Evolutionary conservation across 164 flowering plant genomes (phyloP).

Genomic region (Stephania japonica): DNA sequence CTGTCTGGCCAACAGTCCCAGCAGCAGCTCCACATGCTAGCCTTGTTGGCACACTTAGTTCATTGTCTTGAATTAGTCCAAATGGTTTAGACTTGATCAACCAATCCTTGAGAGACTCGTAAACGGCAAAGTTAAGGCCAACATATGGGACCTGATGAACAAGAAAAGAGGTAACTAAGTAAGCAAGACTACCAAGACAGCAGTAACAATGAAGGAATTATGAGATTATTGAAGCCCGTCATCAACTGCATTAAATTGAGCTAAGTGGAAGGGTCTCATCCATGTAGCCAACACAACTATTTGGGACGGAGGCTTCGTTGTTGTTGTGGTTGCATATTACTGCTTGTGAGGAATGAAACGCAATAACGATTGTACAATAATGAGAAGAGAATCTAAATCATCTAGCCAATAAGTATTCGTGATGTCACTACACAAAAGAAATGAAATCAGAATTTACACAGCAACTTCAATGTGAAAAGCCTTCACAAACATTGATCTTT

Average conservation of each 20-base stretch:
- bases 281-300: not conserved
- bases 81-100: constrained; percentile 55
- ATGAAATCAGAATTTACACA: too few species aligned
- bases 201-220: too few species aligned
- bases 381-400: too few species aligned
- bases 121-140: constrained; percentile 97
- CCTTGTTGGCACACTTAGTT: constrained; percentile 70
- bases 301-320: too few species aligned
- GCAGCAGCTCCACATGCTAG: constrained; percentile 98
- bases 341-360: too few species aligned
- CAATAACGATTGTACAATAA: too few species aligned
- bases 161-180: constrained; percentile 1
- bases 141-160: constrained; percentile 76
- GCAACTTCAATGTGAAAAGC: not conserved
- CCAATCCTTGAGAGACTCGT: constrained; percentile 91
- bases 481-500: not conserved
- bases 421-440: too few species aligned
- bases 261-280: not conserved
- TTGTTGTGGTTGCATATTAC: too few species aligned
- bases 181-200: not conserved
- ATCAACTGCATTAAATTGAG: not conserved
- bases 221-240: too few species aligned
- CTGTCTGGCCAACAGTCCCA: constrained; percentile 94
- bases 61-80: constrained; percentile 59
- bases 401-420: too few species aligned